Percentiles rank a stretch among this genome's conserved stretches.
These are phyloP conservation scores for Withania somnifera DNA, from an alignment of 305 asterid species.

Conservation along the genomic window DNA sequence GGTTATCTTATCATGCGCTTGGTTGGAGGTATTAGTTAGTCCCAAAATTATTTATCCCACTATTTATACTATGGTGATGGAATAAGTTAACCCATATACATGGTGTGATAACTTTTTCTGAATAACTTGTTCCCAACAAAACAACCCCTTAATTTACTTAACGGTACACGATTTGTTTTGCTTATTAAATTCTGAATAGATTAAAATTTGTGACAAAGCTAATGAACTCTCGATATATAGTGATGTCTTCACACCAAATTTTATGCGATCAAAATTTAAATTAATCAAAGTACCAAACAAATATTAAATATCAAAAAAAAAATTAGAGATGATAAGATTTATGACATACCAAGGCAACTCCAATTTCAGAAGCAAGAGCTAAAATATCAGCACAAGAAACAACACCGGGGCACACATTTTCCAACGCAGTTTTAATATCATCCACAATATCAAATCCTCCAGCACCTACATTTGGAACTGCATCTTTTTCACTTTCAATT, in stretches of 20 bases:
- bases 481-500: slow-evolving; percentile 16
- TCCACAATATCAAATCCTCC: slow-evolving; percentile 16
- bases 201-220: background rate
- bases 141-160: too few species aligned
- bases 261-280: background rate
- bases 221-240: background rate
- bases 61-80: too few species aligned
- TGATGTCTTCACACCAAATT: too few species aligned
- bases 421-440: slow-evolving; percentile 22
- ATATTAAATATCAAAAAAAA: fast-evolving
- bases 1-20: too few species aligned
- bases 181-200: background rate
- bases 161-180: too few species aligned
- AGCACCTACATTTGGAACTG: background rate
- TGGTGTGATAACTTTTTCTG: too few species aligned
- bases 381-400: slow-evolving; percentile 77
- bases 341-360: slow-evolving; percentile 39
- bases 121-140: too few species aligned
- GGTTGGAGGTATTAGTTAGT: too few species aligned
- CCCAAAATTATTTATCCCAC: too few species aligned
- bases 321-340: background rate
- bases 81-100: too few species aligned
- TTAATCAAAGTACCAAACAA: background rate
- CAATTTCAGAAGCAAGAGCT: slow-evolving; percentile 62
- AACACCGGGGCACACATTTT: slow-evolving; percentile 28